These are phyloP conservation scores for Cladosporium velox DNA, from an alignment of 2,329 filamentous ascomycete species.

Conservation along the genomic window DNA sequence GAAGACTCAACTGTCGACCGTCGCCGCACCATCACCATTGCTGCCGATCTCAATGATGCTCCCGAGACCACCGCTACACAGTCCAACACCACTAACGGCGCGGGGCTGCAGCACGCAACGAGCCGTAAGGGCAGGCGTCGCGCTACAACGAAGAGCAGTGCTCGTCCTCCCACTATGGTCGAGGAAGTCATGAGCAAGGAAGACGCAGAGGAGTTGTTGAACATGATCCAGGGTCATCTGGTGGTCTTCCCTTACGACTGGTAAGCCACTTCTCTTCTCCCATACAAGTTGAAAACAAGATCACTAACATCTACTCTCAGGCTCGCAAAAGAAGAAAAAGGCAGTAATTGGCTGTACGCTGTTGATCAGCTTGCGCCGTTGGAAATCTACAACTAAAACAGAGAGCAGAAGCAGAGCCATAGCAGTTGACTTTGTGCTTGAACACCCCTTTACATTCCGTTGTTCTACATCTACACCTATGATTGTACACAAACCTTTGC, in stretches of 20 bases:
- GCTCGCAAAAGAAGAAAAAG: constrained; percentile 86
- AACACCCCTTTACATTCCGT: not conserved
- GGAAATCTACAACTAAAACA: constrained; percentile 72
- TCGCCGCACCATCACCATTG: constrained; percentile 36
- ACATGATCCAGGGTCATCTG: constrained; percentile 80
- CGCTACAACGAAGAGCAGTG: constrained; percentile 69
- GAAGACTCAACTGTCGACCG: constrained; percentile 37
- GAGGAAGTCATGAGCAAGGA: constrained; percentile 75
- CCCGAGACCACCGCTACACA: constrained; percentile 37
- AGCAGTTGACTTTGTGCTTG: not conserved
- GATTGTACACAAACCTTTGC: constrained; percentile 4
- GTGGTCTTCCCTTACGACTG: constrained; percentile 96
- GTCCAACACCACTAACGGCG: constrained; percentile 21
- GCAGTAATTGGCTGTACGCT: constrained; percentile 94
- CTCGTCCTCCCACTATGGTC: constrained; percentile 59
- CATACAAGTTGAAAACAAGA: not conserved
- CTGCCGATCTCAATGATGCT: constrained; percentile 24
- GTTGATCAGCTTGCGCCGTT: constrained; percentile 94
- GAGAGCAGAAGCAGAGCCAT: not conserved
- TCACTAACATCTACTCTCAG: constrained; percentile 35
- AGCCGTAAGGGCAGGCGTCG: constrained; percentile 65
- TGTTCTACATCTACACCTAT: not conserved
- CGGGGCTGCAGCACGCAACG: constrained; percentile 26
- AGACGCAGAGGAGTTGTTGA: constrained; percentile 79
- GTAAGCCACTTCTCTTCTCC: constrained; percentile 43